Base-by-base conservation (phyloP, 352 stramenopile genomes). In the Phytophthora palmivora region DNA sequence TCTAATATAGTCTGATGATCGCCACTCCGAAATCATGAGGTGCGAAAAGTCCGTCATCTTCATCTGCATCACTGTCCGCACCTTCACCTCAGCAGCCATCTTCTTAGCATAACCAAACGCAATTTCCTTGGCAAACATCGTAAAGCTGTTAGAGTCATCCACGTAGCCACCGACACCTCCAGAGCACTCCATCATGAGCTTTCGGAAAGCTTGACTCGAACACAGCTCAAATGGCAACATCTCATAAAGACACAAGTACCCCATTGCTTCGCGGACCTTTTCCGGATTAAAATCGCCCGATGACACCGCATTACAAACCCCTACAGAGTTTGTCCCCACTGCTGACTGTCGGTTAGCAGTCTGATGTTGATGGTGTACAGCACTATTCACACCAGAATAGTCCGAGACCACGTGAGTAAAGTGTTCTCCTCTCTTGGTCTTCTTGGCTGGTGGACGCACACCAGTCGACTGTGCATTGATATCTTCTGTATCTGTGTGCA, bases 211-310 rank as follows among this genome's bases (percentile, higher is more conserved):
- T 9, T 74, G 68, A 45, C 78, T 90, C 3, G 75, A 72, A 45
- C 79, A 90, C 26, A 93, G 50, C 28, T 91, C 79, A 24, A 93
- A 84, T 26, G 84, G 78, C 24, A 89, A 53, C 72, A 91, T 82
- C 37, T 93, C 82, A 32, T 84, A 77, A 9, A 93, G 59, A 32
- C 81, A 91, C 22, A 93, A 42, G 24, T 79, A 84, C 1, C 74
- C 78, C 16, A 87, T 67, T 0, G 79, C 82, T 45, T 91, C 79
- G 0, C 80, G 78, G 1, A 92, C 72, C 34, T 84, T 84, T 26
- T 89, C 84, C 5, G 63, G 28, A 48, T 86, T 83, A 30, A 86
- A 72, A 7, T 61, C 63, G 15, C 46, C 51, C 7, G 41, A 6
- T 1, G 41, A 10, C 4, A 41, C 19, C 9, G 57, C 12, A 30